Evolutionary conservation across 345 rosid genomes (phyloP).

Genomic region (Eucalyptus cloeziana): DNA sequence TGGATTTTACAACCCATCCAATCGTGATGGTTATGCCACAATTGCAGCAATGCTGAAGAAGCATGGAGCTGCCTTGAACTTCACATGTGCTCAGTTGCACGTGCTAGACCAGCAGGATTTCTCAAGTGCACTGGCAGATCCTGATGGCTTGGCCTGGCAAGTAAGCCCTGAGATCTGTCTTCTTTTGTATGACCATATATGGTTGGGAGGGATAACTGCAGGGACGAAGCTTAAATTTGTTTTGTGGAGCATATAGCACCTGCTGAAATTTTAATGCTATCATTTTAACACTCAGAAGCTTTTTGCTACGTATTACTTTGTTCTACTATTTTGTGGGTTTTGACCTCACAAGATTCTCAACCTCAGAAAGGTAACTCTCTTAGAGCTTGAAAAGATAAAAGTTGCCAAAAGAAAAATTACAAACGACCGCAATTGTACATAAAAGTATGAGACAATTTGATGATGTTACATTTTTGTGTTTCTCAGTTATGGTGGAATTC

Average conservation of each 20-base stretch:
- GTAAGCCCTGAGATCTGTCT: conserved; percentile 14
- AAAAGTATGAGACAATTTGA: not conserved
- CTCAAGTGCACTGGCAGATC: conserved; percentile 49
- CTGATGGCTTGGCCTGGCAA: conserved; percentile 84
- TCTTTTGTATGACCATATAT: not conserved
- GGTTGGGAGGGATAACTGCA: not conserved
- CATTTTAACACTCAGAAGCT: not conserved
- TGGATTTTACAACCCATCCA: conserved; percentile 86
- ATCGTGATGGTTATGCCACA: conserved; percentile 84
- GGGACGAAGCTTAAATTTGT: not conserved
- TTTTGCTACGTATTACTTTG: not conserved
- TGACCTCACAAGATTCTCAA: not conserved
- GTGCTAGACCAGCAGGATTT: conserved; percentile 45
- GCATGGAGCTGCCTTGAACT: conserved; percentile 64
- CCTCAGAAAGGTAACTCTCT: not conserved
- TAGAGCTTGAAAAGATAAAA: not conserved
- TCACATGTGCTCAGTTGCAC: conserved; percentile 46
- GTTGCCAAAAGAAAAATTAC: not conserved
- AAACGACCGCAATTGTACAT: not conserved
- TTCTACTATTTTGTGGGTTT: not conserved
- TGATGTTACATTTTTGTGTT: not conserved
- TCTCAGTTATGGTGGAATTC: not conserved
- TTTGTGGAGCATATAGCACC: not conserved
- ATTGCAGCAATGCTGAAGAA: conserved; percentile 55
- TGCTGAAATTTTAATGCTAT: not conserved